Conservation (phyloP, 1,284 basidiomycete genomes). For the Irpex rosettiformis region DNA sequence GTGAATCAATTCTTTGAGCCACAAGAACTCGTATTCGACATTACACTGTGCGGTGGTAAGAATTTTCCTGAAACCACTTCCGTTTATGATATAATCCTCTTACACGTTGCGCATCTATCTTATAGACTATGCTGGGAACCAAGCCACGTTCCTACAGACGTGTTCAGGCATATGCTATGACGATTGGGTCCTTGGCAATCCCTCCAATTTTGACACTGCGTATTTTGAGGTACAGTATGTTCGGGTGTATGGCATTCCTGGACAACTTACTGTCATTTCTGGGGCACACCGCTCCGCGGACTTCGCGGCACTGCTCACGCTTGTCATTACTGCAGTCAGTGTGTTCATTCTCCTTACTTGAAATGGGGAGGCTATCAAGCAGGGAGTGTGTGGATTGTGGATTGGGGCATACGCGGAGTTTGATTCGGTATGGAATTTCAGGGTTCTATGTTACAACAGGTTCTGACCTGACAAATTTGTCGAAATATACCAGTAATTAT, state of each 20-base stretch:
- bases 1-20: conserved; percentile 59
- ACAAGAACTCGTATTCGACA: conserved; percentile 70
- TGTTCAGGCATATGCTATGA: conserved; percentile 67
- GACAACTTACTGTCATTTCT: conserved; percentile 26
- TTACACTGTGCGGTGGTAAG: conserved; percentile 72
- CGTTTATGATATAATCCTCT: neutral
- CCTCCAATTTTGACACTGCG: conserved; percentile 63
- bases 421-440: neutral
- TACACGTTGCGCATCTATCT: neutral
- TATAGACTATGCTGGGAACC: conserved; percentile 34
- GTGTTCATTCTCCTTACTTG: neutral
- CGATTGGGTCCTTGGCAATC: conserved; percentile 70
- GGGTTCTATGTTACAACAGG: neutral
- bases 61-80: conserved; percentile 7
- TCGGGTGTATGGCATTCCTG: conserved; percentile 44
- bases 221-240: conserved; percentile 75
- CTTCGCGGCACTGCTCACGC: conserved; percentile 13
- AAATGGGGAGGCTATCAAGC: neutral
- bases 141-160: conserved; percentile 55
- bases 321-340: conserved; percentile 7
- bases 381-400: neutral
- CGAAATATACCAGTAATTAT: neutral
- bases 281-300: conserved; percentile 20
- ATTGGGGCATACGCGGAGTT: neutral
- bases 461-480: neutral